Evolutionary conservation across 768 basidiomycete genomes (phyloP).

Genomic region (Kwoniella mangroviensis): DNA sequence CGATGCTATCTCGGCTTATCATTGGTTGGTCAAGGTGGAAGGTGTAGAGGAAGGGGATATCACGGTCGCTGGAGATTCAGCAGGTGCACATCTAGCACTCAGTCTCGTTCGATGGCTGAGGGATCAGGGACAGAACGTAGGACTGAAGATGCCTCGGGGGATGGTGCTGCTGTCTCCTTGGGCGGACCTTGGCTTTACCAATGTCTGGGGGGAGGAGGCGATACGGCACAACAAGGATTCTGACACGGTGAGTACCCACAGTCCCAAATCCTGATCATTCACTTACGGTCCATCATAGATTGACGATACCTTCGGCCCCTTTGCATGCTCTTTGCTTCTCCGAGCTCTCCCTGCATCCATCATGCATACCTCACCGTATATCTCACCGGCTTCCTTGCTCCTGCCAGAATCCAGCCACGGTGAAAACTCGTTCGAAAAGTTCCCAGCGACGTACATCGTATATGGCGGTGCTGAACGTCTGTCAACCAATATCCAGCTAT

Average conservation of each 20-base stretch:
- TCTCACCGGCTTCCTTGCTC: slow-evolving; percentile 44
- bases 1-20: slow-evolving; percentile 83
- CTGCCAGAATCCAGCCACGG: slow-evolving; percentile 20
- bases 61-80: slow-evolving; percentile 75
- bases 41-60: slow-evolving; percentile 87
- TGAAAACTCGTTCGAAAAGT: slow-evolving; percentile 29
- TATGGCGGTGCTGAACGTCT: slow-evolving; percentile 48
- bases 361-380: slow-evolving; percentile 44
- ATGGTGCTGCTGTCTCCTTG: slow-evolving; percentile 90
- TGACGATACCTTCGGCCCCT: slow-evolving; percentile 51
- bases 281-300: slow-evolving; percentile 20
- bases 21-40: slow-evolving; percentile 76
- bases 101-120: slow-evolving; percentile 88
- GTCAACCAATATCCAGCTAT: slow-evolving; percentile 35
- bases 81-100: slow-evolving; percentile 84
- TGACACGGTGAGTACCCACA: slow-evolving; percentile 35
- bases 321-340: slow-evolving; percentile 46
- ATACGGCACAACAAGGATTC: slow-evolving; percentile 35
- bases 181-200: slow-evolving; percentile 72
- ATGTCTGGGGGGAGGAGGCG: slow-evolving; percentile 46
- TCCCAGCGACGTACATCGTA: slow-evolving; percentile 44
- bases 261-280: no score
- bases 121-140: slow-evolving; percentile 71
- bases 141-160: slow-evolving; percentile 68
- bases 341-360: slow-evolving; percentile 38